phyloP scores from a whole-genome alignment of 2,329 filamentous ascomycete genomes.

The Thermothelomyces thermophilus region DNA sequence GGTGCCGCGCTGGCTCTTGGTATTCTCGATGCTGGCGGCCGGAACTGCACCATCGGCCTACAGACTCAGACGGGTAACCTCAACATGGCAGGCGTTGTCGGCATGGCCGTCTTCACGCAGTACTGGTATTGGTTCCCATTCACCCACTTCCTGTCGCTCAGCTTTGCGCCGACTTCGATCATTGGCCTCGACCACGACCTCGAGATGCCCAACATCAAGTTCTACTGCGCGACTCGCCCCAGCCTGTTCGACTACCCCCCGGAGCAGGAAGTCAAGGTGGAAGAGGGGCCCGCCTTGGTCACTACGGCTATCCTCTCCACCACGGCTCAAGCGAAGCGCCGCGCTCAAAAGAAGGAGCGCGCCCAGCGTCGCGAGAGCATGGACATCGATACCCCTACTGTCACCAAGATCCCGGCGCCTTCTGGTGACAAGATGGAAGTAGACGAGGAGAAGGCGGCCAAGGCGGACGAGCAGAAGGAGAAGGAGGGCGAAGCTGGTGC shows the following conservation, averaged over 20 bases:
- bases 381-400: conserved; percentile 81
- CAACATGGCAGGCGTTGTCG: conserved; percentile 97
- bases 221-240: conserved; percentile 88
- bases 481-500: conserved; percentile 47
- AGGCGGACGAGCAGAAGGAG: conserved; percentile 49
- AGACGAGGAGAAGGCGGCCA: conserved; percentile 56
- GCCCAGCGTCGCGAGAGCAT: conserved; percentile 87
- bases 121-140: conserved; percentile 99
- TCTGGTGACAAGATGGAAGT: conserved; percentile 81
- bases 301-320: conserved; percentile 95
- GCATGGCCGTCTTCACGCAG: conserved; percentile 96
- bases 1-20: conserved; percentile 88
- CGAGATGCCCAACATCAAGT: conserved; percentile 89
- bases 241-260: conserved; percentile 98
- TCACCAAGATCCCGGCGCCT: conserved; percentile 49
- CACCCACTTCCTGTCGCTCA: conserved; percentile 92
- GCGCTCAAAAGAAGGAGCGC: conserved; percentile 89
- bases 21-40: conserved; percentile 95
- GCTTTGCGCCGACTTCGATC: conserved; percentile 93
- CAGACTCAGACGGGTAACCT: conserved; percentile 98
- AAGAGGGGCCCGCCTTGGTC: conserved; percentile 88
- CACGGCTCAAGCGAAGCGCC: conserved; percentile 91
- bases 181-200: conserved; percentile 92
- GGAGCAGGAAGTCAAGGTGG: conserved; percentile 88
- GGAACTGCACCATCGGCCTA: conserved; percentile 96